These are phyloP conservation scores for Pseudocercospora pini-densiflorae DNA, from an alignment of 2,329 filamentous ascomycete genomes.

Conservation along the genomic window DNA sequence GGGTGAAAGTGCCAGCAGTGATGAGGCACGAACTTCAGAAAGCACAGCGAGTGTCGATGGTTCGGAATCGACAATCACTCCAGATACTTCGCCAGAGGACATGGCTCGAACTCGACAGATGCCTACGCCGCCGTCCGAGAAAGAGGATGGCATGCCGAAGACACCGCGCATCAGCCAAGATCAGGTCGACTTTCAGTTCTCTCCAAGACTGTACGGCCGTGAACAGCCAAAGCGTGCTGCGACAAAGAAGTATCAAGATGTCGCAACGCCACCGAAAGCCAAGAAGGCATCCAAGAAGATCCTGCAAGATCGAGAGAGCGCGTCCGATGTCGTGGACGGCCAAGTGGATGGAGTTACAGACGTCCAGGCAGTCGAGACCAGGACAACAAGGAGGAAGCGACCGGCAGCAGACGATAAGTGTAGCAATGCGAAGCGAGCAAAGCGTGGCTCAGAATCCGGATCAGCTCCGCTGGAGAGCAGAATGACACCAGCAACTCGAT, in stretches of 20 bases:
- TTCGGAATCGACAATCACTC: not conserved
- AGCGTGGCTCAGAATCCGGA: not conserved
- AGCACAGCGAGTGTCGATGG: not conserved
- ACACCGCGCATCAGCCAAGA: not conserved
- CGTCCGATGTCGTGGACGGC: not conserved
- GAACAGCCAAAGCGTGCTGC: constrained; percentile 10
- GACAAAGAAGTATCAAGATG: not conserved
- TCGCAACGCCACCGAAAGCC: not conserved
- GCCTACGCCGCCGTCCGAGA: not conserved
- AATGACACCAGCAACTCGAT: not conserved
- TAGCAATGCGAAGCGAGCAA: not conserved
- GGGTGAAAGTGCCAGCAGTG: not conserved
- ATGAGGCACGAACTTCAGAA: not conserved
- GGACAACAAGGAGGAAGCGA: not conserved
- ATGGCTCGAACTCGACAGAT: not conserved
- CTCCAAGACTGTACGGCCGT: constrained; percentile 13
- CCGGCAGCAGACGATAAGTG: not conserved
- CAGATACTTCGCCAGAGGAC: not conserved
- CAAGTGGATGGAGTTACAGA: not conserved
- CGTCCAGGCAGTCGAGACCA: not conserved
- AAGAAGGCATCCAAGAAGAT: not conserved
- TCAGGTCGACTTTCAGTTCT: not conserved
- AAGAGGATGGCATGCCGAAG: not conserved
- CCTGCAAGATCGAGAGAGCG: not conserved
- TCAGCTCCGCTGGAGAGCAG: not conserved